Conservation (phyloP, 306 rosid species). For the Lotus japonicus region DNA sequence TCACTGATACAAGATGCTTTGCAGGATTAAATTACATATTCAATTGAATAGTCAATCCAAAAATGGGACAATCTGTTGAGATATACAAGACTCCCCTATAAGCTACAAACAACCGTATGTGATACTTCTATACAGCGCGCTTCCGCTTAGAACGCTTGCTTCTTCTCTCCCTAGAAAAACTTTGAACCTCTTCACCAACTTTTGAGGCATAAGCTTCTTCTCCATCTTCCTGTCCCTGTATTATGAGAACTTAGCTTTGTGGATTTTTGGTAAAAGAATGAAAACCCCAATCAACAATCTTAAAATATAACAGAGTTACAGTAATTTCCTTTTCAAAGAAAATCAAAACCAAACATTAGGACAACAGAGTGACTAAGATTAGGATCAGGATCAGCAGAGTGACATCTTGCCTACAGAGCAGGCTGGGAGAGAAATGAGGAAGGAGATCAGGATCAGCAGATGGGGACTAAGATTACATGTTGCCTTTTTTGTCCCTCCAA, state of each 20-base stretch:
- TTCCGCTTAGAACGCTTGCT: slow-evolving; percentile 96
- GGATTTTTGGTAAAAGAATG: slow-evolving; percentile 2
- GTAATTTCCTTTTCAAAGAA: neutral
- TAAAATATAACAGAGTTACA: neutral
- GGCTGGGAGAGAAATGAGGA: neutral
- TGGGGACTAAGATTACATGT: too few relatives aligned
- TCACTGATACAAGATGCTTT: neutral
- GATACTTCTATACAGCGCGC: slow-evolving; percentile 53
- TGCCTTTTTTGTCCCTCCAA: too few relatives aligned
- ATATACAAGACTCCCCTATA: slow-evolving; percentile 61
- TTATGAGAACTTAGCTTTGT: slow-evolving; percentile 25
- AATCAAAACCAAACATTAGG: neutral
- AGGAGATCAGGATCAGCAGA: neutral
- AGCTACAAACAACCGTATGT: slow-evolving; percentile 46
- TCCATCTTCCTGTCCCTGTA: slow-evolving; percentile 50
- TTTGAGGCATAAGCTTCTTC: slow-evolving; percentile 66
- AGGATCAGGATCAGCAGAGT: too few relatives aligned
- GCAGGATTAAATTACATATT: slow-evolving; percentile 28
- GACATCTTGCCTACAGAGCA: neutral
- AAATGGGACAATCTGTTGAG: slow-evolving; percentile 48
- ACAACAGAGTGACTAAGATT: neutral
- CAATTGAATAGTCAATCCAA: slow-evolving; percentile 50
- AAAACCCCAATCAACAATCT: neutral
- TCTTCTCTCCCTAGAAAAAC: slow-evolving; percentile 64
- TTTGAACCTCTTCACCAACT: slow-evolving; percentile 44